Evolutionary conservation across 306 rosid genomes (phyloP), one percentile per base, ranked within the genome.

Genomic region (Herpetospermum pedunculosum): DNA sequence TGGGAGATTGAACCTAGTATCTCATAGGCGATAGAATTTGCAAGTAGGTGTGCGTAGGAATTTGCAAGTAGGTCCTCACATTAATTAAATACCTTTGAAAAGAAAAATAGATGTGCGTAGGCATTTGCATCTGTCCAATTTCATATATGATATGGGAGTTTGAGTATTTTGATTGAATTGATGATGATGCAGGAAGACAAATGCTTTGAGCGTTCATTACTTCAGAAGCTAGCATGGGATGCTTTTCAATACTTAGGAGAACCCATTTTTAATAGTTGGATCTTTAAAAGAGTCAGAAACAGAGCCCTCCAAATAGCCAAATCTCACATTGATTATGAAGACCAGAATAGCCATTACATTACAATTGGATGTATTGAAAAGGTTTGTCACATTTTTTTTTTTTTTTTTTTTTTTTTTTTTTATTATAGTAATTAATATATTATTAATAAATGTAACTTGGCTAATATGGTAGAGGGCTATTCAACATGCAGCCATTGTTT

Each of bases 361-460:
- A 78, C 81, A 0, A 84, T 84, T 9, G 87, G 87, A 50, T 73
- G 83, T 4, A 81, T 81, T 1, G 83, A 84, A 67, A 84, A 81
- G 88, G 63, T 52, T 15, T 9, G 14, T 4, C 4, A 32, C 4
- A 32, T 32, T 32, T 46, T 46, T 46, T n/a, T 2, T 46, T 14
- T n/a, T 7, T 7, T 50, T 50, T 50, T 8, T 19, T 50, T n/a
- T 50, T 3, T 19, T 6, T 7, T 50, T 2, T 7, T 6, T n/a
- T 19, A 50, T 50, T 2, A 41, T 9, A 11, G 25, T 1, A 6
- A 18, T 19, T n/a, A 8, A 50, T 10, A 23, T 8, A 8, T 5
- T 23, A 53, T 0, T 7, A 49, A 49, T 49, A 3, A 57, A 1
- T 57, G 3, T 28, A 0, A 57, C 9, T 3, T 14, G 2, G 4